phyloP scores from a whole-genome alignment of 257 asterid genomes.

The Eustoma russellianum region DNA sequence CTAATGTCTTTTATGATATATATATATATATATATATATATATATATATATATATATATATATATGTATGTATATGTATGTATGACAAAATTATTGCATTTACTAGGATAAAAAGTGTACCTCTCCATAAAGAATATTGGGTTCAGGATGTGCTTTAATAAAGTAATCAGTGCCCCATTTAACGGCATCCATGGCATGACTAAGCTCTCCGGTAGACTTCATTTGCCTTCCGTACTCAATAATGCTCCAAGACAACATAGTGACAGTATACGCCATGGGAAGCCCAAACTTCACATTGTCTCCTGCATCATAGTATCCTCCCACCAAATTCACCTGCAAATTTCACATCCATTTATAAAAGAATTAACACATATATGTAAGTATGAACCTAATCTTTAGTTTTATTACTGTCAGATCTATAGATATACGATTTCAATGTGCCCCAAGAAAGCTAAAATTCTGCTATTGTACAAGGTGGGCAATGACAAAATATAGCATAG shows the following conservation, averaged over 20 bases:
- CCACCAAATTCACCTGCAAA: slow-evolving; percentile 86
- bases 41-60: too few species aligned
- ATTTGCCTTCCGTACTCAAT: slow-evolving; percentile 78
- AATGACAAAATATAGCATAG: neutral
- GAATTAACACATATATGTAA: too few species aligned
- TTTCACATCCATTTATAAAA: too few species aligned
- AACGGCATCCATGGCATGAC: slow-evolving; percentile 73
- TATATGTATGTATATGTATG: too few species aligned
- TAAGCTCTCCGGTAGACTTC: slow-evolving; percentile 69
- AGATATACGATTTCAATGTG: too few species aligned
- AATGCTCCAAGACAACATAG: slow-evolving; percentile 94
- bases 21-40: too few species aligned
- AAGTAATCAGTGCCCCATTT: slow-evolving; percentile 98
- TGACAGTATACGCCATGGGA: slow-evolving; percentile 93
- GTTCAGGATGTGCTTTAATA: slow-evolving; percentile 90
- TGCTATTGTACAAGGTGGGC: neutral
- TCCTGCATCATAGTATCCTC: slow-evolving; percentile 98
- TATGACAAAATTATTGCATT: too few species aligned
- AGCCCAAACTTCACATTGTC: slow-evolving; percentile 94
- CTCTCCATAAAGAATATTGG: slow-evolving; percentile 88
- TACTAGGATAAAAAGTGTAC: slow-evolving; percentile 16
- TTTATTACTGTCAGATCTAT: too few species aligned
- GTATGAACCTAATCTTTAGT: too few species aligned
- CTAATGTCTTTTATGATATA: neutral
- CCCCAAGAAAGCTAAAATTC: too few species aligned